Evolutionary conservation across 1,139 yeast species (phyloP), one percentile per base, ranked within the genome.

Genomic region (Magnusiomyces sp.): DNA sequence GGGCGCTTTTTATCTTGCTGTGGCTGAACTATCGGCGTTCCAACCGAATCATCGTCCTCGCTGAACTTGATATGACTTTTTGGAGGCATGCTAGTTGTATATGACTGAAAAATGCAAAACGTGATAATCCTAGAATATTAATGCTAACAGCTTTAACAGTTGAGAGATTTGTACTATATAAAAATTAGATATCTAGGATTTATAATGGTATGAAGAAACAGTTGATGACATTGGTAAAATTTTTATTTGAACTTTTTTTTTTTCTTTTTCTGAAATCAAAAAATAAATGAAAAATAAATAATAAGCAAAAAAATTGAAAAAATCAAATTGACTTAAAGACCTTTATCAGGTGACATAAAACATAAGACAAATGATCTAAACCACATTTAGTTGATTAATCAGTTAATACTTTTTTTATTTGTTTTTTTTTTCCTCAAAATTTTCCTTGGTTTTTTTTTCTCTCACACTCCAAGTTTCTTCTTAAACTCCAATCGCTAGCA

Each of bases 1-100:
- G 37, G 42, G 31, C 38, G 33, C 29, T 40, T 31, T 38, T 13
- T 31, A 14, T 27, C 19, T 16, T 43, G 31, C 17, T 16, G 43
- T 20, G 9, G 20, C 17, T 27, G 3, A 11, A 7, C 40, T 13
- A 19, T 14, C 27, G 20, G 29, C 7, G 29, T 23, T 23, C 29
- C 29, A 7, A 9, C 47, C 10, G 13, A 45, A 2, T 50, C 50
- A 10, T 46, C 56, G 36, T 52, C 60, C 16, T 59, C 62, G 36
- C 43, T 56, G 49, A 61, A 60, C 48, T 59, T 56, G 43, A 54
- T 52, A 53, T 60, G 62, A 47, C 55, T 57, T 50, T 58, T 60
- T 13, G 63, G 63, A 17, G 59, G 59, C 62, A 60, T 60, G 27
- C 9, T 34, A 37, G 13, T 6, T 36, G 42, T 33, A 29, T 14